Evolutionary conservation across 192 early-diverging fungal genomes (phyloP).

Genomic region (Phycomyces blakesleeanus): DNA sequence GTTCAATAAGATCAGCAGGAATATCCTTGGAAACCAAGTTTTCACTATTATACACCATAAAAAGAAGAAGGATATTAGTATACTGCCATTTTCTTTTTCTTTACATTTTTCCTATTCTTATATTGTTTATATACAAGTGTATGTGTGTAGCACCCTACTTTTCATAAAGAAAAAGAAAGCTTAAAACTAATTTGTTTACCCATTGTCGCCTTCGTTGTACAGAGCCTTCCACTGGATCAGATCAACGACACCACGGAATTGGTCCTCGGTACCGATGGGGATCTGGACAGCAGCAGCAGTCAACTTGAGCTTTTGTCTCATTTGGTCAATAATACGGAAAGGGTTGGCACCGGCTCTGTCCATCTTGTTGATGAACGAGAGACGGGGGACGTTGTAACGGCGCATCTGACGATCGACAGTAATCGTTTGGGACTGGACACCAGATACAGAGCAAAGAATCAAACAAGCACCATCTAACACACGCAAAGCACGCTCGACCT

Average conservation of each 20-base stretch:
- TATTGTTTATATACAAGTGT: too few relatives aligned
- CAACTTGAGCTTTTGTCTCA: slow-evolving; percentile 74
- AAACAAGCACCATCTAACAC: slow-evolving; percentile 86
- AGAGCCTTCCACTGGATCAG: slow-evolving; percentile 81
- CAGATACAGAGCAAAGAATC: slow-evolving; percentile 79
- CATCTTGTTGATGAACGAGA: slow-evolving; percentile 90
- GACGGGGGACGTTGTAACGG: slow-evolving; percentile 81
- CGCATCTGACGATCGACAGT: slow-evolving; percentile 90
- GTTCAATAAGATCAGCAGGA: slow-evolving; percentile 58
- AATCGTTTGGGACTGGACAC: slow-evolving; percentile 85
- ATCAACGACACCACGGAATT: slow-evolving; percentile 90
- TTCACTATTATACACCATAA: slow-evolving; percentile 54
- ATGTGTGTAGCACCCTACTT: too few relatives aligned
- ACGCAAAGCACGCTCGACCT: slow-evolving; percentile 83
- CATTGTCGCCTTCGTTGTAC: slow-evolving; percentile 86
- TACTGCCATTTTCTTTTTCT: too few relatives aligned
- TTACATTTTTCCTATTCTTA: too few relatives aligned
- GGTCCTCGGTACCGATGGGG: slow-evolving; percentile 84
- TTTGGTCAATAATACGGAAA: slow-evolving; percentile 73
- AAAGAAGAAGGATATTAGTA: too few relatives aligned
- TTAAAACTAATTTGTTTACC: too few relatives aligned
- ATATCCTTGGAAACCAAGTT: slow-evolving; percentile 69
- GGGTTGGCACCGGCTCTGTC: slow-evolving; percentile 88
- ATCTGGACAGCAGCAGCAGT: slow-evolving; percentile 77
- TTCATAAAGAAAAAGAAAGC: too few relatives aligned